Evolutionary conservation across 441 rosid species (phyloP), one percentile per base, ranked within the genome.

Genomic region (Pelargonium myrrhifolium): DNA sequence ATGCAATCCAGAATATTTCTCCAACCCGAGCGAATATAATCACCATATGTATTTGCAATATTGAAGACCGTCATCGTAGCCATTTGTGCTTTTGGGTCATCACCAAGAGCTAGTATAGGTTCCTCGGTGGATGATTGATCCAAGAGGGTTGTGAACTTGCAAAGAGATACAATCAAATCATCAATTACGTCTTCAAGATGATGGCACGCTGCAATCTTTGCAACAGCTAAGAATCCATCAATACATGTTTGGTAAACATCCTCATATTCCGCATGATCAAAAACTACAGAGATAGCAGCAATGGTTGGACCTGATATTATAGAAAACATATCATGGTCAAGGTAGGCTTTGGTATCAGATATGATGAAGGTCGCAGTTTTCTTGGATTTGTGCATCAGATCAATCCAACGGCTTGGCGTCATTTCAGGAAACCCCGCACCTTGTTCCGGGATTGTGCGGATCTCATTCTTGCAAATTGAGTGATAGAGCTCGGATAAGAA

Each of bases 331-430:
- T 92, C 98, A 68, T 85, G 87, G 76, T 94, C 99, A 68, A 92
- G 96, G 79, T 83, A 76, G 40, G 92, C 88, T 76, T 78, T 77
- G 63, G 94, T 87, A 83, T 92, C 87, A 63, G 85, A 82, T 31
- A 84, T 24, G 65, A 94, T 86, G 74, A 80, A 91, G 0, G 97
- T 94, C 62, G 92, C 82, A 20, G 91, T 85, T 78, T 83, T 88
- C 80, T 83, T 88, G 71, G 96, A 89, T 75, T 92, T 94, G 82
- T 89, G 96, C 92, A 92, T 81, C 74, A 94, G 75, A 83, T 89
- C 87, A 73, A 88, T 89, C 99, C 99, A 94, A 66, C 89, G 94
- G 72, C 99, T 85, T n/a, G 92, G 88, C 47, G 83, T 94, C 98
- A 94, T 94, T 70, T 84, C 92, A 63, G 91, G 89, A 75, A 79